Evolutionary conservation across 2,329 filamentous ascomycete species (phyloP).

Genomic region (Hirsutella rhossiliensis): DNA sequence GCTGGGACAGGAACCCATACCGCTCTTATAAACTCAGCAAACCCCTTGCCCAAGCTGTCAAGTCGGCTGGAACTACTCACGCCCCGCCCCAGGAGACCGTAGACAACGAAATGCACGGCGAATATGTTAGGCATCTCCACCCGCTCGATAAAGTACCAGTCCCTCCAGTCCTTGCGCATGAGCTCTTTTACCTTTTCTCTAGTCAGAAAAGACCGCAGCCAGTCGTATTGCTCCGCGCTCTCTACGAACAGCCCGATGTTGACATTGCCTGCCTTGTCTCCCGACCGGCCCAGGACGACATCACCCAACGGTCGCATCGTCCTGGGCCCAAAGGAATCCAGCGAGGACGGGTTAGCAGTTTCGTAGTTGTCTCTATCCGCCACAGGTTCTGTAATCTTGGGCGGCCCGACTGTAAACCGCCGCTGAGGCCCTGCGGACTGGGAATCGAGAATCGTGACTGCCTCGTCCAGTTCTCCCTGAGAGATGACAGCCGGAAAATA

Average conservation of each 20-base stretch:
- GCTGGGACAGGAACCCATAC: constrained; percentile 10
- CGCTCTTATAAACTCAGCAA: constrained; percentile 33
- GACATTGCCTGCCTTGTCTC: constrained; percentile 30
- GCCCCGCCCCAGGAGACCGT: constrained; percentile 28
- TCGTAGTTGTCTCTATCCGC: constrained; percentile 11
- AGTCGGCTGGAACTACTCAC: constrained; percentile 35
- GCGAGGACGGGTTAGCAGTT: constrained; percentile 2
- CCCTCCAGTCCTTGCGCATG: constrained; percentile 20
- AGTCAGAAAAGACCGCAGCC: constrained; percentile 30
- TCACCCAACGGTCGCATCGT: constrained; percentile 15
- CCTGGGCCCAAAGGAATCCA: constrained; percentile 9
- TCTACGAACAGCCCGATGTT: constrained; percentile 34
- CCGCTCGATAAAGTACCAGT: constrained; percentile 26
- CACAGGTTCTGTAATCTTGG: constrained; percentile 7
- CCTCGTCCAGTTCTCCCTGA: constrained; percentile 19
- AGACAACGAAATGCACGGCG: constrained; percentile 38
- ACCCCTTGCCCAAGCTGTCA: constrained; percentile 39
- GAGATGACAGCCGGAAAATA: constrained; percentile 12
- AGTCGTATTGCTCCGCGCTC: constrained; percentile 29
- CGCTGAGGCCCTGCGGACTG: background rate
- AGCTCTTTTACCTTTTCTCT: constrained; percentile 21
- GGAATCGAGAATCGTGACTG: constrained; percentile 8
- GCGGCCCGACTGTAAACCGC: constrained; percentile 7
- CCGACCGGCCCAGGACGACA: constrained; percentile 16
- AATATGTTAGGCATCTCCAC: constrained; percentile 31